Base-by-base conservation (phyloP, 2,329 filamentous ascomycete species). In the Truncatella angustata region DNA sequence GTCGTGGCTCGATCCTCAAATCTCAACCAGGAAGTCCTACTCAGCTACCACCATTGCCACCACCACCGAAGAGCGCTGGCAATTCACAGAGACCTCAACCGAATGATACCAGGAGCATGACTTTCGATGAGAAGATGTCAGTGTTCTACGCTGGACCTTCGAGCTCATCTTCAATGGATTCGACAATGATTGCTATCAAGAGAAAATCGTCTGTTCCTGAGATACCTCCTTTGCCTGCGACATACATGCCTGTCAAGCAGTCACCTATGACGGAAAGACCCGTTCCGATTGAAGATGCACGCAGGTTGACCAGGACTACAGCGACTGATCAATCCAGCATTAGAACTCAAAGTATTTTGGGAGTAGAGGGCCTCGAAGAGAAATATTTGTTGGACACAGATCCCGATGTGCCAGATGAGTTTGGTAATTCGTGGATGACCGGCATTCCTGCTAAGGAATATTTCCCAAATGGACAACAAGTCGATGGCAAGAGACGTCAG, bases 81-180 rank as follows among this genome's bases (percentile, higher is more conserved):
- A 60, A 66, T 14, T 58, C 69, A 5, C 53, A 64, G 35, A 65
- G 75, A 14, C 69, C 79, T 16, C 68, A 73, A 5, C 75, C 78
- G 3, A 82, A 81, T 53, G 66, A 79, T 54, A 81, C 78, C 3
- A 77, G 75, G 63, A 82, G 78, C 60, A 83, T 82, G 80, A 81
- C 78, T 0, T 75, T 81, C 54, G 71, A 82, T 48, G 80, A 83
- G 58, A 83, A 82, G 62, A 79, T 83, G 68, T 67, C 71, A 2
- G 63, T 81, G 4, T 65, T 84, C 21, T 81, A 80, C 56, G 18
- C 35, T 10, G 70, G 75, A 3, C 62, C 66, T 6, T 65, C 73
- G 46, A 32, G 42, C 20, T 39, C 28, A 7, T 20, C 34, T 21
- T 54, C 67, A 44, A 65, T 65, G 49, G 56, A 55, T 50, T 52